These are phyloP conservation scores for Aureoboletus auriporus DNA, from an alignment of 768 basidiomycete genomes.

Conservation along the genomic window DNA sequence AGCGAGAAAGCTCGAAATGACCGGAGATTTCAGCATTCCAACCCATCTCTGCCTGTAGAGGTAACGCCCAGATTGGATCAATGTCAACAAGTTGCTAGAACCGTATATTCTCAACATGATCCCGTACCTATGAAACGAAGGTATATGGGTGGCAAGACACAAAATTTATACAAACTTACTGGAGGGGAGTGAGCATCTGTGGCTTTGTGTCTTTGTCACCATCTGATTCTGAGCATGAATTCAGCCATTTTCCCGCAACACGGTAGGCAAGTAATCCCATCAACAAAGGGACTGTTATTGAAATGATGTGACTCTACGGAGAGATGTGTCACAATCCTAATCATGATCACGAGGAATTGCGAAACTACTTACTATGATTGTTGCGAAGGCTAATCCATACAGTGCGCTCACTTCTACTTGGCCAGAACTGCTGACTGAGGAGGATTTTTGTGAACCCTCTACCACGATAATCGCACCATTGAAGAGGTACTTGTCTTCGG, in stretches of 20 bases:
- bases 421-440: neutral
- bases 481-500: slow-evolving; percentile 1
- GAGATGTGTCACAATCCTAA: neutral
- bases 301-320: neutral
- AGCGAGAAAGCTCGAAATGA: neutral
- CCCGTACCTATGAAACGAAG: neutral
- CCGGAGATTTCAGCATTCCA: neutral
- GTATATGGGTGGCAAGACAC: neutral
- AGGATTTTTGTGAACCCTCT: neutral
- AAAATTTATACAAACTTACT: neutral
- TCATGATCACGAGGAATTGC: neutral
- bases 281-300: neutral
- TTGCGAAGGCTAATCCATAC: slow-evolving; percentile 1
- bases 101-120: slow-evolving; percentile 4
- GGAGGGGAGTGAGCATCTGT: neutral
- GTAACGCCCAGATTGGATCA: neutral
- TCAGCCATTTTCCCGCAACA: neutral
- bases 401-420: neutral
- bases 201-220: neutral
- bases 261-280: slow-evolving; percentile 1
- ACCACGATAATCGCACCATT: slow-evolving; percentile 1
- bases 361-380: neutral
- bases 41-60: neutral
- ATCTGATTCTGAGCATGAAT: neutral
- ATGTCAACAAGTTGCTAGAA: slow-evolving; percentile 1